A percentile compares a stretch with the other conserved stretches of the same genome.
Evolutionary conservation across 129 eudicot species (phyloP).

Genomic region (carrot (Daucus carota)): DH1_v3.0 NC_030385.2:25557001-25557500

Average conservation of each 20-base stretch:
- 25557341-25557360: slow-evolving; percentile 27
- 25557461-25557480: slow-evolving; percentile 74
- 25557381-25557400: slow-evolving; percentile 58
- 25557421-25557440: slow-evolving; percentile 43
- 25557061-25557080: too few relatives aligned
- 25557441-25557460: slow-evolving; percentile 47
- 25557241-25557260: slow-evolving; percentile 24
- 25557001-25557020: too few relatives aligned
- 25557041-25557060: too few relatives aligned
- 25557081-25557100: background rate
- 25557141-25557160: background rate
- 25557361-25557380: slow-evolving; percentile 58
- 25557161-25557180: slow-evolving; percentile 21
- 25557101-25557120: background rate
- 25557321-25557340: slow-evolving; percentile 17
- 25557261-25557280: slow-evolving; percentile 27
- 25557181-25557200: background rate
- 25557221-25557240: slow-evolving; percentile 6
- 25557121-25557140: background rate
- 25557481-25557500: slow-evolving; percentile 64
- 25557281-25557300: slow-evolving; percentile 22
- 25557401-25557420: slow-evolving; percentile 54
- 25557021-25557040: too few relatives aligned
- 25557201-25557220: slow-evolving; percentile 3
- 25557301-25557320: slow-evolving; percentile 16